These are phyloP conservation scores for Monosporascus sp. DNA, from an alignment of 2,329 filamentous ascomycete species.

Conservation along the genomic window DNA sequence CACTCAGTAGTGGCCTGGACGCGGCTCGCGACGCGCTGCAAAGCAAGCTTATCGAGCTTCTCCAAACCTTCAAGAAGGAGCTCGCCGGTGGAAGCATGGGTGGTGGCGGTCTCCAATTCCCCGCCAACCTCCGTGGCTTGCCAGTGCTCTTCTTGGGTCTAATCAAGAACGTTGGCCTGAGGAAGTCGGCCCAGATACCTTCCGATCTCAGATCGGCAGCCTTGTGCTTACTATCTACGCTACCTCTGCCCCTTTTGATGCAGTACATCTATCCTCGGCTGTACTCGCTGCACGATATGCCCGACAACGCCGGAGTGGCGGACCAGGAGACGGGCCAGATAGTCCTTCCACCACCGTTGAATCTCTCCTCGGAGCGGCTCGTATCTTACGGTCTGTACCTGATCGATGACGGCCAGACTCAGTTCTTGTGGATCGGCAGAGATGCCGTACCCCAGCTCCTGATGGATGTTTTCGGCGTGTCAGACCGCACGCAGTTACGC, in stretches of 20 bases:
- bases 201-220: slow-evolving; percentile 91
- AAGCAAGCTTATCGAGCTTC: slow-evolving; percentile 83
- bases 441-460: slow-evolving; percentile 89
- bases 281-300: slow-evolving; percentile 94
- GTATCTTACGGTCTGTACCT: slow-evolving; percentile 89
- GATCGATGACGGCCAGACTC: slow-evolving; percentile 94
- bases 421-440: slow-evolving; percentile 94
- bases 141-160: slow-evolving; percentile 88
- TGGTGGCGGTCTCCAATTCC: slow-evolving; percentile 83
- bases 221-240: slow-evolving; percentile 86
- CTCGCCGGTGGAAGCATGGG: slow-evolving; percentile 94
- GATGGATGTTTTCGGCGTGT: slow-evolving; percentile 81
- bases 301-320: slow-evolving; percentile 81
- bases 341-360: slow-evolving; percentile 74
- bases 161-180: slow-evolving; percentile 92
- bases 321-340: slow-evolving; percentile 85
- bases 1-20: slow-evolving; percentile 79
- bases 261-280: slow-evolving; percentile 86
- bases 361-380: slow-evolving; percentile 82
- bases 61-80: slow-evolving; percentile 96
- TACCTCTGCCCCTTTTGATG: slow-evolving; percentile 82
- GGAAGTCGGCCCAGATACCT: slow-evolving; percentile 89
- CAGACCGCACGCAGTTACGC: slow-evolving; percentile 76
- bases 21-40: slow-evolving; percentile 87
- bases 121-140: slow-evolving; percentile 81